These are phyloP conservation scores for Pichia sp. DNA, from an alignment of 1,139 yeast species.

Conservation along the genomic window DNA sequence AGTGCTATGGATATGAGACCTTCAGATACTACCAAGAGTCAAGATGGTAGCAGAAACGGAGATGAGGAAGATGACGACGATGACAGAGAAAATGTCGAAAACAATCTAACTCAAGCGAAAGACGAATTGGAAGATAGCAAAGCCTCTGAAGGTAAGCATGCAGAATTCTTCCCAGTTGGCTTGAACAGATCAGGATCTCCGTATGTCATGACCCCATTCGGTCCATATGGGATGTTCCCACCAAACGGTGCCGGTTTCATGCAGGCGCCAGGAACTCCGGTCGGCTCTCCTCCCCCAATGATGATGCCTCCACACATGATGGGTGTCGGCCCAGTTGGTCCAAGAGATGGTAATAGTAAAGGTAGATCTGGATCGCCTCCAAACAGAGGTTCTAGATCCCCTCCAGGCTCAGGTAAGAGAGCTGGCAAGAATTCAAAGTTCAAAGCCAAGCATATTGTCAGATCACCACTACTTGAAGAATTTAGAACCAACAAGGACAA, in stretches of 20 bases:
- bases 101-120: constrained; percentile 1
- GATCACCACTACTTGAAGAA: constrained; percentile 82
- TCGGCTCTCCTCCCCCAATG: constrained; percentile 7
- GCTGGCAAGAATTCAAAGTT: constrained; percentile 3
- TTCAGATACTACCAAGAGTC: constrained; percentile 11
- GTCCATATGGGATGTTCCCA: constrained; percentile 40
- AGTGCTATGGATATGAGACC: constrained; percentile 5
- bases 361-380: constrained; percentile 8
- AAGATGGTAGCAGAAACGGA: constrained; percentile 7
- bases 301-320: constrained; percentile 12
- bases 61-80: constrained; percentile 2
- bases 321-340: constrained; percentile 8
- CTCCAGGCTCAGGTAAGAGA: constrained; percentile 1
- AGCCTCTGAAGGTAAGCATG: neutral
- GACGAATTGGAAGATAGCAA: neutral
- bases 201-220: constrained; percentile 44
- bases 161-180: constrained; percentile 18
- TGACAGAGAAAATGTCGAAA: neutral
- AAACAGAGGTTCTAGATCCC: constrained; percentile 6
- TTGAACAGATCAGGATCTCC: constrained; percentile 25
- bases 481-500: constrained; percentile 65
- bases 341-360: constrained; percentile 5
- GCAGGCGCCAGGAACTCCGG: constrained; percentile 19
- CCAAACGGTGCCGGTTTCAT: constrained; percentile 17
- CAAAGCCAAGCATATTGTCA: constrained; percentile 39